Percentiles rank a stretch among this genome's conserved stretches.
Evolutionary conservation across 108 stramenopile species (phyloP).

Genomic region (Cyclotella sp.): DNA sequence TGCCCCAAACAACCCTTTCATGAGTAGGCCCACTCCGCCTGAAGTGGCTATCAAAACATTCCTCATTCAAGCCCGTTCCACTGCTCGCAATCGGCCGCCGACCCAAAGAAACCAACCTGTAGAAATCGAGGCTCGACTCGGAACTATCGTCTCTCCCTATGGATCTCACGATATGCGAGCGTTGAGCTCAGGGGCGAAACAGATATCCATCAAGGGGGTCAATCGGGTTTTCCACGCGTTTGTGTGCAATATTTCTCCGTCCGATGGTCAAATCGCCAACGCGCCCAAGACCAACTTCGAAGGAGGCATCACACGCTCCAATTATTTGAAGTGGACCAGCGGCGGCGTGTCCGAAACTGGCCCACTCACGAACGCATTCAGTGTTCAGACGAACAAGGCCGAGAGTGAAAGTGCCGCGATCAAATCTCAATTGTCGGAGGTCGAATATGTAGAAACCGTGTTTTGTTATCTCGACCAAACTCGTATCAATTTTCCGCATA

Average conservation of each 20-base stretch:
- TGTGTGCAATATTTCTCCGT: conserved; percentile 49
- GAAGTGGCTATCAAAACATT: conserved; percentile 73
- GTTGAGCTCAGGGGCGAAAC: conserved; percentile 70
- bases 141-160: conserved; percentile 70
- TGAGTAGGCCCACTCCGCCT: conserved; percentile 69
- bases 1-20: conserved; percentile 45
- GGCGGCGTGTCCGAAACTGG: conserved; percentile 64
- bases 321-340: conserved; percentile 78
- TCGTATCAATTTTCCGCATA: conserved; percentile 70
- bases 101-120: conserved; percentile 18
- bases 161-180: conserved; percentile 63
- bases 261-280: conserved; percentile 15
- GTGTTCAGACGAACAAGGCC: conserved; percentile 39
- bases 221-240: conserved; percentile 63
- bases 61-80: conserved; percentile 66
- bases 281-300: conserved; percentile 54
- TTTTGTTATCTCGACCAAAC: conserved; percentile 71
- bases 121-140: conserved; percentile 84
- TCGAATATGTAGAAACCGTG: conserved; percentile 73
- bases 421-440: conserved; percentile 66
- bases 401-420: conserved; percentile 51
- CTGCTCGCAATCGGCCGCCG: conserved; percentile 41
- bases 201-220: conserved; percentile 44
- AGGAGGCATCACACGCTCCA: conserved; percentile 73
- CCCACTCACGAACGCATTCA: conserved; percentile 70